Conservation (phyloP, 768 basidiomycete species). For the Psilocybe azurescens region DNA sequence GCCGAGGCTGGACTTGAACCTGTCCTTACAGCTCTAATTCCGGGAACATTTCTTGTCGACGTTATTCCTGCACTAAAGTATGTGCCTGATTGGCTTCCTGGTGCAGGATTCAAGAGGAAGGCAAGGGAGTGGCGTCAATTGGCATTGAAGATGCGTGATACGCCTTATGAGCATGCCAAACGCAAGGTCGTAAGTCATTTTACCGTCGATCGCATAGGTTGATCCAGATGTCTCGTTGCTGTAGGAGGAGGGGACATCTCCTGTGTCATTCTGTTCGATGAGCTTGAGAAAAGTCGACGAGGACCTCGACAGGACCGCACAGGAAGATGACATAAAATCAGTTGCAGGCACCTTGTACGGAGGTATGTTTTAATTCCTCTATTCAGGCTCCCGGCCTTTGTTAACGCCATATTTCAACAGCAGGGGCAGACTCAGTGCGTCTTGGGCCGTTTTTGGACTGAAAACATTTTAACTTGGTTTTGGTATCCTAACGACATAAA, state of each 20-base stretch:
- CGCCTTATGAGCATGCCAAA: constrained; percentile 39
- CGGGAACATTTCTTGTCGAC: constrained; percentile 37
- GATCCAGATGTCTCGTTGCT: background rate
- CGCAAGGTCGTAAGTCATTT: constrained; percentile 32
- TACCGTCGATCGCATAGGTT: background rate
- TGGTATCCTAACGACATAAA: constrained; percentile 2
- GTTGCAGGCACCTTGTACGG: constrained; percentile 29
- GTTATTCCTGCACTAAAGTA: constrained; percentile 31
- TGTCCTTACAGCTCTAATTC: constrained; percentile 35
- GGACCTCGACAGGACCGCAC: constrained; percentile 11
- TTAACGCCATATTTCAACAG: constrained; percentile 4
- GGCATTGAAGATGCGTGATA: constrained; percentile 36
- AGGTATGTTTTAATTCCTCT: constrained; percentile 11
- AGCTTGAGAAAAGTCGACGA: constrained; percentile 18
- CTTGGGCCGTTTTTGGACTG: no score
- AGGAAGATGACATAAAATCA: constrained; percentile 27
- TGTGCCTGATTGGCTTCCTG: constrained; percentile 38
- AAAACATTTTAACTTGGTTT: background rate
- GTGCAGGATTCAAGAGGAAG: constrained; percentile 39
- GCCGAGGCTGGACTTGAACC: constrained; percentile 43
- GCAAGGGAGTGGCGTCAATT: constrained; percentile 43
- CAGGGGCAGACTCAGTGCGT: constrained; percentile 22
- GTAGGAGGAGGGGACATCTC: constrained; percentile 20
- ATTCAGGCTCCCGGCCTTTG: no score
- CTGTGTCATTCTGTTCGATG: constrained; percentile 22